Base-by-base conservation (phyloP, 495 filamentous ascomycete species). In the Evernia prunastri region DNA sequence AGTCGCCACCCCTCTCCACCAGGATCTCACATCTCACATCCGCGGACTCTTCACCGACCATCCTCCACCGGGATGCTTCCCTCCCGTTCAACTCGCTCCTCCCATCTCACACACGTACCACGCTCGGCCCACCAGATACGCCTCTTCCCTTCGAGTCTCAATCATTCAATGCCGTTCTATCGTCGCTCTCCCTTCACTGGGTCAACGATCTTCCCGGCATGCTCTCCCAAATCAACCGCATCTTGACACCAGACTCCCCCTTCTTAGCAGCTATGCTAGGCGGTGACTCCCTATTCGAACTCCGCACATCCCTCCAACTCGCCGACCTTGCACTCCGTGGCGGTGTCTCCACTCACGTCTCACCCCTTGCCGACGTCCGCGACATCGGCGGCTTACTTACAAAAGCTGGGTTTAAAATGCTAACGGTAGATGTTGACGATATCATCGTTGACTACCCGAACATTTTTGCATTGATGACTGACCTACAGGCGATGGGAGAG, bases 351-450 rank as follows among this genome's bases (percentile, higher is more conserved):
- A 90, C 91, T 31, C 89, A 91, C 70, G 86, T 94, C 3, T 92
- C 89, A 8, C 95, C 95, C 31, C 72, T 99, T 39, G 94, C 94
- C 2, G 93, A 99, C 75, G 90, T 96, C 18, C 80, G 89, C 12
- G 95, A 99, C 74, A 84, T 97, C 1, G 95, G 93, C 6, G 92
- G 91, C 5, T 77, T 99, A 64, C 73, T 99, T 66, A 87, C 87
- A 67, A 85, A 84, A 63, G 91, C 93, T 1, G 92, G 94, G 36
- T 97, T 97, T 77, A 92, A 90, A 77, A 86, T 99, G 82, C 78
- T 97, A 64, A 99, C 95, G 17, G 90, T 99, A 0, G 95, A 99
- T 70, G 89, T 97, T 27, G 95, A 97, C 75, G 95, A 99, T 73
- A 92, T 99, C 56, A 82, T 97, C 39, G 89, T 99, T 15, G 91